Evolutionary conservation across 1,284 basidiomycete genomes (phyloP), one percentile per base, ranked within the genome.

Genomic region (Malassezia nana): DNA sequence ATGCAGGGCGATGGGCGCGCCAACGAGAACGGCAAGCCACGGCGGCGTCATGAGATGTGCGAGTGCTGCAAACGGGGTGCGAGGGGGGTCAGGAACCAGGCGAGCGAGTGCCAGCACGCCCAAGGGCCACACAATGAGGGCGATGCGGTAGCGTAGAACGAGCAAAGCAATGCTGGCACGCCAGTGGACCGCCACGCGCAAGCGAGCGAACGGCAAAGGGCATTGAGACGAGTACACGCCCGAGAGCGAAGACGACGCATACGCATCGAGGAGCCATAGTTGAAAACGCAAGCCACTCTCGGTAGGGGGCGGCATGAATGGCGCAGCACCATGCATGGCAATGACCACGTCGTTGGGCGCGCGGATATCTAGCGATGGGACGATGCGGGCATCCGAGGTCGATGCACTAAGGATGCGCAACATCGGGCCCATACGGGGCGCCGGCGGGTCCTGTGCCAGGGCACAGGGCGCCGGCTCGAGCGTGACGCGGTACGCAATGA

Each of bases 91-190:
- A 8, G 33, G 6, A n/a, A 29, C 25, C 8, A 48, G 15, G 18
- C 20, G 32, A 3, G 53, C 50, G 2, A 49, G 38, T 7, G 52
- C 41, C 2, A 69, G 47, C 7, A 70, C 46, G 5, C 60, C 62
- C 4, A 68, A 49, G 0, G 67, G 64, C 61, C 64, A 69, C 2
- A 59, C 55, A 13, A 62, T 58, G 1, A 66, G 32, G 8, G 59
- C 59, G 26, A 66, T 53, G 13, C 70, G 60, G 50, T 69, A 72
- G 20, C 68, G 65, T 44, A 67, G 42, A 7, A 71, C 46, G 5
- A 69, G 57, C 25, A 66, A 49, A 0, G 64, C 70, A 6, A 61
- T 54, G 15, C 65, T 66, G 0, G 58, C 58, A 30, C 56, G 62
- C 67, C 67, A 69, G 32, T 68, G 58, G 22, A 68, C 42, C 0